Evolutionary conservation across 345 rosid species (phyloP).

Genomic region (Cochlearia excelsa): DNA sequence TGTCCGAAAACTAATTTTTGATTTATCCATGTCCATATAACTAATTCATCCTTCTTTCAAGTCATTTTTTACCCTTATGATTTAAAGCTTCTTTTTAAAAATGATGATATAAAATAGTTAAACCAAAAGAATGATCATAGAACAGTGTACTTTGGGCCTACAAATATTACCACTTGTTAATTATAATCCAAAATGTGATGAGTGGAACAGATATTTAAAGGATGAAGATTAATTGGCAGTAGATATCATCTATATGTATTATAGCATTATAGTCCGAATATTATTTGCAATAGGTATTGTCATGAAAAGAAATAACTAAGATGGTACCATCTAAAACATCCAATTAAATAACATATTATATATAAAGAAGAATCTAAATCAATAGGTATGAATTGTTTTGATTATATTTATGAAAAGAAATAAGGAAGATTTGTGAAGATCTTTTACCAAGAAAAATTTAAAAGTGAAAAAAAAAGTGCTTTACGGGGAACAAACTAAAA

Average conservation of each 20-base stretch:
- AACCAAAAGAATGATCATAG: conserved; percentile 16
- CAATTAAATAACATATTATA: conserved; percentile 6
- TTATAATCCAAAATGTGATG: conserved; percentile 19
- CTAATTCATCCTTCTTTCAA: no score
- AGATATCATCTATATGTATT: no score
- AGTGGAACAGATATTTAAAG: conserved; percentile 20
- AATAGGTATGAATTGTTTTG: conserved; percentile 27
- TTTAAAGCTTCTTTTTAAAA: conserved; percentile 24
- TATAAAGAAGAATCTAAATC: conserved; percentile 12
- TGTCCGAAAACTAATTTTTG: no score
- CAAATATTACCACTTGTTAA: conserved; percentile 23
- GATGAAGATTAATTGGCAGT: conserved; percentile 18
- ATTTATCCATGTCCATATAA: no score
- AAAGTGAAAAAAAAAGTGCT: conserved; percentile 21
- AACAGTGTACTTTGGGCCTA: conserved; percentile 30
- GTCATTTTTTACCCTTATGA: conserved; percentile 15
- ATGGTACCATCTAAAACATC: conserved; percentile 31
- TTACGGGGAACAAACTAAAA: conserved; percentile 38
- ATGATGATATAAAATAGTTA: conserved; percentile 21
- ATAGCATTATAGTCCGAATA: no score
- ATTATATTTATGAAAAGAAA: conserved; percentile 38
- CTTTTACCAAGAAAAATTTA: conserved; percentile 29
- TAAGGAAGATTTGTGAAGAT: conserved; percentile 36
- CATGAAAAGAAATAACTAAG: conserved; percentile 4
- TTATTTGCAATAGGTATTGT: not conserved